Base-by-base conservation (phyloP, 306 rosid species). In the Benincasa hispida region DNA sequence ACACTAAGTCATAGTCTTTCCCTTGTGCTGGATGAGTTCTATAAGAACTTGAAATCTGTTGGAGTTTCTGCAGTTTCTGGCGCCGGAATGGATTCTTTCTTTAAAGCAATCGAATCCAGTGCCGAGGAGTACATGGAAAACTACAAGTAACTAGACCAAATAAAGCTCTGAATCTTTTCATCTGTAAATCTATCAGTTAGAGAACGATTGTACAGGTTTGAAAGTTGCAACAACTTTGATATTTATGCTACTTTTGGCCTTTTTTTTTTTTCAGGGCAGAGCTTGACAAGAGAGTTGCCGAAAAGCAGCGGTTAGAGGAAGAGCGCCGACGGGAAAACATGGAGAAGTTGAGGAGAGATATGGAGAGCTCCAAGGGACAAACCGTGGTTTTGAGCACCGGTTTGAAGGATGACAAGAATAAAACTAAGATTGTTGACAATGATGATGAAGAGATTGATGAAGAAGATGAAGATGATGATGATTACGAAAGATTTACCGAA, bases 51-150 rank as follows among this genome's bases (percentile, higher is more conserved):
- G 75, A 83, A 83, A 66, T 84, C 90, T 59, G 96, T 89, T 65
- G 98, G 96, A 78, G 96, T 90, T 53, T 92, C 96, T 79, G 94
- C 92, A 8, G 83, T 87, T 81, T 77, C 96, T 61, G 92, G 98
- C 72, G 83, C 83, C n/a, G 94, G 98, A 87, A 78, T 92, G 74
- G 92, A 85, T 1, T 84, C 82, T 82, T 92, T 90, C 86, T 90
- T 92, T 75, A 87, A 87, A 83, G 84, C 89, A 19, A 82, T 86
- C 19, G 96, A 90, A 69, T 82, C 90, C 17, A 90, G 94, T 79
- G 87, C 87, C 1, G 90, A 87, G 81, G 94, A 92, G 77, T 92
- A 85, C 84, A 89, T 92, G 98, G 92, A 84, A 76, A 87, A 1
- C 79, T 90, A 89, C 30, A 92, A 83, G 96, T 90, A 88, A 47